A percentile compares a stretch with the other conserved stretches of the same genome.
Conservation (phyloP, 2,329 filamentous ascomycete genomes). For the Nothomitra cinnamomea region DNA sequence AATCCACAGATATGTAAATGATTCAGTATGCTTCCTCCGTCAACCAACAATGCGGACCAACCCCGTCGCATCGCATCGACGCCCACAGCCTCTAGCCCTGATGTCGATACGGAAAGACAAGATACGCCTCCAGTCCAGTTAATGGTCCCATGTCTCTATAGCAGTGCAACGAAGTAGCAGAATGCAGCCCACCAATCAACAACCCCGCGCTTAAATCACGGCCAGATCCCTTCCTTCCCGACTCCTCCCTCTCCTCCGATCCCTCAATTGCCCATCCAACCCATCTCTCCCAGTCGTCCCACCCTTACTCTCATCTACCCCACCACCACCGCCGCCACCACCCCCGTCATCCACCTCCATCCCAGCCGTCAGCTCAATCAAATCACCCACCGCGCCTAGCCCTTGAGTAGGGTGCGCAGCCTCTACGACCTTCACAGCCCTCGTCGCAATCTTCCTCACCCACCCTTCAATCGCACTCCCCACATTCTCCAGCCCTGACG, state of each 20-base stretch:
- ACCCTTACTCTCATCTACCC: neutral
- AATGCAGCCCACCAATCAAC: too few species aligned
- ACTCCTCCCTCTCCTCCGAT: neutral
- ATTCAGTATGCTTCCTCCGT: too few species aligned
- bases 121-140: too few species aligned
- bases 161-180: too few species aligned
- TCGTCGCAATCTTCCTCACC: constrained; percentile 65
- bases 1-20: too few species aligned
- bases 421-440: constrained; percentile 31
- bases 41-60: too few species aligned
- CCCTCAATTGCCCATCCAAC: neutral
- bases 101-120: too few species aligned
- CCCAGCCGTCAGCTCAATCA: constrained; percentile 55
- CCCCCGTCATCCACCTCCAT: constrained; percentile 18
- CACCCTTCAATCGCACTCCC: constrained; percentile 80
- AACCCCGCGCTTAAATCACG: too few species aligned
- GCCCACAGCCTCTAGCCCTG: too few species aligned
- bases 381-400: constrained; percentile 36
- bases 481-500: constrained; percentile 53
- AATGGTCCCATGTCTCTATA: too few species aligned
- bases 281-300: neutral
- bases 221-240: neutral
- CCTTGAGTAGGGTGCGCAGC: constrained; percentile 27
- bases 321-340: neutral
- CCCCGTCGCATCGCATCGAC: too few species aligned